Base-by-base conservation (phyloP, 352 stramenopile species). In the Elongisporangium prolatum region DNA sequence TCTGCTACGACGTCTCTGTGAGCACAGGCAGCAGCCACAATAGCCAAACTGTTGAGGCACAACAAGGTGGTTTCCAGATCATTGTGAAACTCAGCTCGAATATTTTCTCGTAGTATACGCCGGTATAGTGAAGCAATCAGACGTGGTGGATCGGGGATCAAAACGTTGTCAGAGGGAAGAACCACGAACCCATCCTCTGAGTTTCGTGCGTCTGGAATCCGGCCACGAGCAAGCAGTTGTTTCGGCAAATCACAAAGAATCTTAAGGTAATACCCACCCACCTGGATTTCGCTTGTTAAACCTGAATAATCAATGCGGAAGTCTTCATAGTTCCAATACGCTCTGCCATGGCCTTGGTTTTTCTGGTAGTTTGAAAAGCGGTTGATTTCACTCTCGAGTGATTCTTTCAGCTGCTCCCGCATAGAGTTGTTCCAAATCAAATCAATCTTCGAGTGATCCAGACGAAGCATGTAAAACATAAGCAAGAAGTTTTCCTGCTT, bases 241-340 rank as follows among this genome's bases (percentile, higher is more conserved):
- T 58, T 70, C 47, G 55, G 60, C 34, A 88, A 71, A 20, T 60
- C 65, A 37, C 74, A 71, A 20, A 93, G 52, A 20, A 90, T 75
- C 18, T 85, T 72, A 16, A 98, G 77, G 63, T 98, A 98, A 49
- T 91, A 90, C 21, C 79, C 89, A 21, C 90, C 93, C 25, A 98
- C 91, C 21, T 88, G 63, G 2, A 96, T 61, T 67, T 98, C 93
- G 21, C 84, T 69, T 13, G 72, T 66, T 7, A 99, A 69, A 25
- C 86, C 98, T 21, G 80, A 58, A 67, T 98, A 99, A 1, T 84
- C 65, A 13, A 99, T 90, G 14, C 56, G 62, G 57, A 98, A 99
- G 69, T 98, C 93, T 70, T 98, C 90, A 59, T 97, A 94, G 64
- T 99, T 99, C 96, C 96, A 99, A 16, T 92, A 75, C 28, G 95